A percentile compares a stretch with the other conserved stretches of the same genome.
These are phyloP conservation scores for Capronia epimyces DNA, from an alignment of 2,329 filamentous ascomycete genomes.

Conservation along the genomic window DNA sequence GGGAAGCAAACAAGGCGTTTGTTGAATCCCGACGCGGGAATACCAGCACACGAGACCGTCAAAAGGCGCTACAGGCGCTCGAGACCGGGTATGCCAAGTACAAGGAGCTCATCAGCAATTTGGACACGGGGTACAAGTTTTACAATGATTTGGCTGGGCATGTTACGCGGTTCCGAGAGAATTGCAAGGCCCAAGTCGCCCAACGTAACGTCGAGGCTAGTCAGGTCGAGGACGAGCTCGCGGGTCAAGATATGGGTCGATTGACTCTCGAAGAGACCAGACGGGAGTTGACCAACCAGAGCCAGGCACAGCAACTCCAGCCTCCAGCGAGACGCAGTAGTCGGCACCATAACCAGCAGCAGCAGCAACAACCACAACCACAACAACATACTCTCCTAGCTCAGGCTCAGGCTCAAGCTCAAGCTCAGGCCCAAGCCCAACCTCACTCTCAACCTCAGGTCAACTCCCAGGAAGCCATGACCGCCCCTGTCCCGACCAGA, in stretches of 20 bases:
- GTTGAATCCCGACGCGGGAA: constrained; percentile 65
- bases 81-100: constrained; percentile 94
- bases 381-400: constrained; percentile 1
- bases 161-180: constrained; percentile 77
- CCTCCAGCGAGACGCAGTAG: constrained; percentile 11
- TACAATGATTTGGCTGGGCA: constrained; percentile 94
- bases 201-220: constrained; percentile 75
- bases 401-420: background rate
- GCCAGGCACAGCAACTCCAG: constrained; percentile 32
- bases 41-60: constrained; percentile 62
- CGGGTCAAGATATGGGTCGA: constrained; percentile 52
- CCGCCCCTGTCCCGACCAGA: constrained; percentile 46
- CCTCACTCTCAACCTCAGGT: constrained; percentile 9
- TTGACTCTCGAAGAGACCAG: constrained; percentile 46
- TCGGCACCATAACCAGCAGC: constrained; percentile 34
- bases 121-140: constrained; percentile 88
- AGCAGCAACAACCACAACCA: constrained; percentile 5
- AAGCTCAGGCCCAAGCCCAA: background rate
- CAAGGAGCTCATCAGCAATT: constrained; percentile 87
- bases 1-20: constrained; percentile 73
- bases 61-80: constrained; percentile 77
- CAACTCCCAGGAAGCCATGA: constrained; percentile 32
- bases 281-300: constrained; percentile 38
- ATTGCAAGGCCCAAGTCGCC: constrained; percentile 70
- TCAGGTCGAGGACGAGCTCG: constrained; percentile 66